Evolutionary conservation across 2,329 filamentous ascomycete species (phyloP).

Genomic region (Aulographum hederae): DNA sequence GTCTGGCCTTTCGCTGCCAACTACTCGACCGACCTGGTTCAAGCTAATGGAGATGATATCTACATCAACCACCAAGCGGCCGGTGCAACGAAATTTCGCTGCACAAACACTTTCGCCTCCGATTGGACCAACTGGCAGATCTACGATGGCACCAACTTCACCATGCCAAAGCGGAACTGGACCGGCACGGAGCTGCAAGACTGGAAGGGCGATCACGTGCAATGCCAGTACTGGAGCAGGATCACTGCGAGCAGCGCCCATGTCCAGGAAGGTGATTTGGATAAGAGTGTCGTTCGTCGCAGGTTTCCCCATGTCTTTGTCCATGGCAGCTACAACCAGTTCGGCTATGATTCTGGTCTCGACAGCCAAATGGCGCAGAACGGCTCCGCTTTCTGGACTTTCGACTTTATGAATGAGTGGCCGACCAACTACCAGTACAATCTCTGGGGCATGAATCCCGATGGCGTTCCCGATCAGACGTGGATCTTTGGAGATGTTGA

Average conservation of each 20-base stretch:
- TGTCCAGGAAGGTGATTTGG: slow-evolving; percentile 39
- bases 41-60: slow-evolving; percentile 24
- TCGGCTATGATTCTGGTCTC: slow-evolving; percentile 43
- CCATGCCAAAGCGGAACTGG: slow-evolving; percentile 25
- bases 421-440: slow-evolving; percentile 44
- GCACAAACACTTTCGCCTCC: slow-evolving; percentile 42
- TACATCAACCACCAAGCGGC: slow-evolving; percentile 37
- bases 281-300: slow-evolving; percentile 20
- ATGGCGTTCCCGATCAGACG: slow-evolving; percentile 41
- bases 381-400: slow-evolving; percentile 33
- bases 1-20: slow-evolving; percentile 38
- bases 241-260: slow-evolving; percentile 40
- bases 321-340: slow-evolving; percentile 44
- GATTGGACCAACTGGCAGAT: slow-evolving; percentile 39
- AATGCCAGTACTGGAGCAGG: slow-evolving; percentile 44
- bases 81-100: slow-evolving; percentile 44
- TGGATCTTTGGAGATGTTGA: slow-evolving; percentile 44
- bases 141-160: slow-evolving; percentile 23
- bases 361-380: slow-evolving; percentile 32
- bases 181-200: slow-evolving; percentile 36
- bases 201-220: slow-evolving; percentile 44
- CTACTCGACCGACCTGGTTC: slow-evolving; percentile 36
- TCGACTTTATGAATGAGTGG: slow-evolving; percentile 45
- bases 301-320: slow-evolving; percentile 44
- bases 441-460: slow-evolving; percentile 47